Evolutionary conservation across 2,329 filamentous ascomycete genomes (phyloP).

Genomic region (Tetracladium maxilliforme): DNA sequence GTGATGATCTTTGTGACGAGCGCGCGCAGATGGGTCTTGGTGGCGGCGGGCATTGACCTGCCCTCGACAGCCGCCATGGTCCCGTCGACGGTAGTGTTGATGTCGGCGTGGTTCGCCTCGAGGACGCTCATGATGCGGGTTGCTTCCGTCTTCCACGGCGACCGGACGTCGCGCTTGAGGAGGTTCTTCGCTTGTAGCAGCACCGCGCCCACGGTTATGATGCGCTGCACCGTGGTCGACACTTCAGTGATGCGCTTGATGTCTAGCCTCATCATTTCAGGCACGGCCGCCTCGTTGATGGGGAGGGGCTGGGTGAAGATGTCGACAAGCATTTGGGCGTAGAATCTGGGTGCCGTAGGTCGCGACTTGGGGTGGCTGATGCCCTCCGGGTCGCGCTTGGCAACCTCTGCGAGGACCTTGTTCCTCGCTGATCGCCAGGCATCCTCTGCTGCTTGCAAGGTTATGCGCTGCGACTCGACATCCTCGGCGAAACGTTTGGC

Average conservation of each 20-base stretch:
- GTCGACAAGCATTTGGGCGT: slow-evolving; percentile 62
- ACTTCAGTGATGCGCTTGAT: slow-evolving; percentile 43
- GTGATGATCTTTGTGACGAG: slow-evolving; percentile 39
- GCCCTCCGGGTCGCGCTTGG: slow-evolving; percentile 54
- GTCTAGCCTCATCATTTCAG: slow-evolving; percentile 64
- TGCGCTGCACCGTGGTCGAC: slow-evolving; percentile 41
- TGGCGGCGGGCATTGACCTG: slow-evolving; percentile 48
- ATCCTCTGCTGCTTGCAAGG: slow-evolving; percentile 41
- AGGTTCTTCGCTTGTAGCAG: slow-evolving; percentile 71
- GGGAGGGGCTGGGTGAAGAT: slow-evolving; percentile 50
- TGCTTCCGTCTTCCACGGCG: slow-evolving; percentile 63
- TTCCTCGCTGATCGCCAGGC: slow-evolving; percentile 52
- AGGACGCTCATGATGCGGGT: slow-evolving; percentile 56
- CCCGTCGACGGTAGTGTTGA: too few relatives aligned
- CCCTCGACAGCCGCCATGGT: slow-evolving; percentile 48
- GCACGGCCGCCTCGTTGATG: slow-evolving; percentile 31
- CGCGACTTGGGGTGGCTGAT: slow-evolving; percentile 46
- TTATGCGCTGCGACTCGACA: slow-evolving; percentile 36
- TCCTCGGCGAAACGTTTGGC: slow-evolving; percentile 56
- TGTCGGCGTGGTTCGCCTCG: slow-evolving; percentile 35
- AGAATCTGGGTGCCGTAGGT: slow-evolving; percentile 55
- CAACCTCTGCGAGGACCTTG: slow-evolving; percentile 50
- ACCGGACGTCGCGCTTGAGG: slow-evolving; percentile 65
- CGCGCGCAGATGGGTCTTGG: slow-evolving; percentile 41
- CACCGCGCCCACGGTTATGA: slow-evolving; percentile 61